A percentile compares a stretch with the other conserved stretches of the same genome.
Evolutionary conservation across 2,329 filamentous ascomycete genomes (phyloP).

Genomic region (Chaetomium sp.): DNA sequence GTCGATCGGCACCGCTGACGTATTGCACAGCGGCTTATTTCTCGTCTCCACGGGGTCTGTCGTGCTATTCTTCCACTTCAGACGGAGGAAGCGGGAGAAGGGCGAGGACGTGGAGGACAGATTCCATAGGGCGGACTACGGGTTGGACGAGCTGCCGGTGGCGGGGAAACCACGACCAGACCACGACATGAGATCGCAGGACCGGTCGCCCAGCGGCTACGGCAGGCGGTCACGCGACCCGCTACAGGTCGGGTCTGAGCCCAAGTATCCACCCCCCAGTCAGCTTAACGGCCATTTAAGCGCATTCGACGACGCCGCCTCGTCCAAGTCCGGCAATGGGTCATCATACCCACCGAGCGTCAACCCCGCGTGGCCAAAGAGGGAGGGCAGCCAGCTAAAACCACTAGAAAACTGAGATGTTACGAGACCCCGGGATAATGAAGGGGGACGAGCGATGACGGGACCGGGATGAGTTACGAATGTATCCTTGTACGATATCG

Average conservation of each 20-base stretch:
- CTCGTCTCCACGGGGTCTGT: slow-evolving; percentile 24
- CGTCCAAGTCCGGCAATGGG: slow-evolving; percentile 9
- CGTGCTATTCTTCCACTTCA: slow-evolving; percentile 30
- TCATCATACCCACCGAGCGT: slow-evolving; percentile 14
- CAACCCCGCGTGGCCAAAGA: slow-evolving; percentile 22
- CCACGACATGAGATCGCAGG: slow-evolving; percentile 20
- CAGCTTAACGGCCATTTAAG: slow-evolving; percentile 22
- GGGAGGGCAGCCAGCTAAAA: slow-evolving; percentile 18
- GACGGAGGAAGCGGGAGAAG: slow-evolving; percentile 29
- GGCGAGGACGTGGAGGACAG: slow-evolving; percentile 32
- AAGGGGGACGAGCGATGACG: slow-evolving; percentile 4
- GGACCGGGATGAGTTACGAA: slow-evolving; percentile 17
- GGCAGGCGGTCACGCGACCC: slow-evolving; percentile 27
- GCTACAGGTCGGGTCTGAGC: slow-evolving; percentile 23
- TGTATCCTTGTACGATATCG: slow-evolving; percentile 20
- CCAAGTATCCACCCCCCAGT: slow-evolving; percentile 6
- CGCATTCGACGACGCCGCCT: slow-evolving; percentile 28
- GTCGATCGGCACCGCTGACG: not conserved
- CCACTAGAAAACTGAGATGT: slow-evolving; percentile 4
- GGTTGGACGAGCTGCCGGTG: slow-evolving; percentile 29
- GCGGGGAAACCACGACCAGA: slow-evolving; percentile 13
- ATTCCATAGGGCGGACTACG: slow-evolving; percentile 33
- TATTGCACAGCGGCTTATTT: slow-evolving; percentile 25
- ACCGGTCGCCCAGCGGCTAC: slow-evolving; percentile 21
- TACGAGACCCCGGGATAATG: not conserved